Conservation (phyloP, 371 early-diverging fungal species). For the Haplosporangium sp. region DNA sequence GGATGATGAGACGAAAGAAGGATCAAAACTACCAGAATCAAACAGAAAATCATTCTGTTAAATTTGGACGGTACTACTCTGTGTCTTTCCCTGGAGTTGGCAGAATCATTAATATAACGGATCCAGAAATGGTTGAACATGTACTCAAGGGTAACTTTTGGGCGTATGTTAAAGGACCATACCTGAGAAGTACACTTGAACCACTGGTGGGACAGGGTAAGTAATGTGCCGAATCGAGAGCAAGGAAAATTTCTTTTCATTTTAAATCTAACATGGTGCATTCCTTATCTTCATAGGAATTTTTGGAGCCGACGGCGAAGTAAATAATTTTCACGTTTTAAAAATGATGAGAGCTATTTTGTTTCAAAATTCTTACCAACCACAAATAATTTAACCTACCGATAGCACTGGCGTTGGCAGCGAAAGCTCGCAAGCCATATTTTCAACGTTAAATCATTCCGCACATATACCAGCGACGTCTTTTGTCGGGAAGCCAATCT, state of each 20-base stretch:
- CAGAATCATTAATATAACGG: constrained; percentile 28
- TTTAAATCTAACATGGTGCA: too few species aligned
- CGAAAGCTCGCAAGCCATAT: constrained; percentile 75
- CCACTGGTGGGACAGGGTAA: constrained; percentile 36
- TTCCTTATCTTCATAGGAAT: constrained; percentile 60
- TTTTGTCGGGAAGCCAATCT: constrained; percentile 60
- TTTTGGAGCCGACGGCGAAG: constrained; percentile 74
- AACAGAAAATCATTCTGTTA: constrained; percentile 12
- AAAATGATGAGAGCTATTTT: background rate
- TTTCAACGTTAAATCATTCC: constrained; percentile 77
- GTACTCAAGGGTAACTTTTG: constrained; percentile 36
- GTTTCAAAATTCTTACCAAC: background rate
- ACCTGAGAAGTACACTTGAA: constrained; percentile 20
- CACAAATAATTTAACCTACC: too few species aligned
- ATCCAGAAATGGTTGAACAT: constrained; percentile 40
- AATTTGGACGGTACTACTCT: constrained; percentile 23
- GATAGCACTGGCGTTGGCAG: constrained; percentile 70
- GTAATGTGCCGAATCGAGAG: background rate
- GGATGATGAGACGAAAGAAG: constrained; percentile 11
- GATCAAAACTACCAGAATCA: constrained; percentile 18
- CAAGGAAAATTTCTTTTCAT: too few species aligned
- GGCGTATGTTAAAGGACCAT: constrained; percentile 35
- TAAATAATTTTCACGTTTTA: background rate
- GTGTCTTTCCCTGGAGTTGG: constrained; percentile 23
- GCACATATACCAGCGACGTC: constrained; percentile 59